Evolutionary conservation across 2,329 filamentous ascomycete genomes (phyloP).

Genomic region (Epichloe baconii): DNA sequence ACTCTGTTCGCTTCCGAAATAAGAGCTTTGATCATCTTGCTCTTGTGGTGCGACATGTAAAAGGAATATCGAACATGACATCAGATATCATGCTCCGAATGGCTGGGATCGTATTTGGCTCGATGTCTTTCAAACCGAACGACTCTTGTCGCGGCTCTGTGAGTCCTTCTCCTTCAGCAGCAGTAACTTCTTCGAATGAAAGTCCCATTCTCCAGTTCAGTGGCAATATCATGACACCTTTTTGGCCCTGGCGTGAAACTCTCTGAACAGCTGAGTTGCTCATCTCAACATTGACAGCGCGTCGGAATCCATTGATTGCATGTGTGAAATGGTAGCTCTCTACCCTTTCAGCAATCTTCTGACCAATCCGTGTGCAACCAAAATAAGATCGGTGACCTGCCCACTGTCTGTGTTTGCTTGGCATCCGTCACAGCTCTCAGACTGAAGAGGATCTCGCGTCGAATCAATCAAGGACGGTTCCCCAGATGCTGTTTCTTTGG

Average conservation of each 20-base stretch:
- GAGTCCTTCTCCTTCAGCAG: constrained; percentile 40
- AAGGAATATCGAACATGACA: constrained; percentile 92
- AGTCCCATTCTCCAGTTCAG: constrained; percentile 88
- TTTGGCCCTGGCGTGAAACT: constrained; percentile 62
- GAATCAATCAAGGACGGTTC: not conserved
- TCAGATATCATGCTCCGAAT: constrained; percentile 92
- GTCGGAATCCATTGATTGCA: constrained; percentile 79
- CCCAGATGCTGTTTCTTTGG: not conserved
- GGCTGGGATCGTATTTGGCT: constrained; percentile 76
- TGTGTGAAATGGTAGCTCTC: constrained; percentile 98
- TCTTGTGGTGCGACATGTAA: constrained; percentile 92
- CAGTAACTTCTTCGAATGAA: constrained; percentile 70
- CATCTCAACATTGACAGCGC: constrained; percentile 76
- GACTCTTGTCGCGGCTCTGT: constrained; percentile 44
- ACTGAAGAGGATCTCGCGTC: constrained; percentile 15
- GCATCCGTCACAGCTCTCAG: constrained; percentile 40
- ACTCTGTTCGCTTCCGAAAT: constrained; percentile 86
- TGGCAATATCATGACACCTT: constrained; percentile 86
- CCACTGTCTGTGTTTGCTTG: constrained; percentile 48
- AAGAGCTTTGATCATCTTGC: constrained; percentile 84
- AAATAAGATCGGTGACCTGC: constrained; percentile 71
- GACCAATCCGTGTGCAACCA: constrained; percentile 91
- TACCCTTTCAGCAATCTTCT: constrained; percentile 87
- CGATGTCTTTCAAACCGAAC: constrained; percentile 70
- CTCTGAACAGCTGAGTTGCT: constrained; percentile 60